A percentile compares a stretch with the other conserved stretches of the same genome.
These are phyloP conservation scores for Cinchona pubescens DNA, from an alignment of 257 asterid species.

Conservation along the genomic window DNA sequence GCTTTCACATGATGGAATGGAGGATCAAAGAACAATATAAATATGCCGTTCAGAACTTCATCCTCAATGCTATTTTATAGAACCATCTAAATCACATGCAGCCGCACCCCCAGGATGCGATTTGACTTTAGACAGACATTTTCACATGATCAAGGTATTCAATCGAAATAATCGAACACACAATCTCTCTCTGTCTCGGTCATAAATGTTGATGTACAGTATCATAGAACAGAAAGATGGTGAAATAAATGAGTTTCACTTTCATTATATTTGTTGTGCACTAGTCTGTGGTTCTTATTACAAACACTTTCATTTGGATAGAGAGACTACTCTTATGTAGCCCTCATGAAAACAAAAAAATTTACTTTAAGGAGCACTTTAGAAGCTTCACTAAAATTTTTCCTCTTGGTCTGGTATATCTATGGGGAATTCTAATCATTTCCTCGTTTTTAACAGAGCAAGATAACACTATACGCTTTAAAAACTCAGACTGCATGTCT, in stretches of 20 bases:
- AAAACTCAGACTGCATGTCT: too few relatives aligned
- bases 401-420: too few relatives aligned
- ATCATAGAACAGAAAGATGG: neutral
- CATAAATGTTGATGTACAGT: neutral
- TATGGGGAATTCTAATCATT: too few relatives aligned
- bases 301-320: neutral
- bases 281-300: neutral
- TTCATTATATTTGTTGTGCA: neutral
- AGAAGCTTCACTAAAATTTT: too few relatives aligned
- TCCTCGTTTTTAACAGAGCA: too few relatives aligned
- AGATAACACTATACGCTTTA: too few relatives aligned
- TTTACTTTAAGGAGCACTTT: too few relatives aligned
- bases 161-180: neutral
- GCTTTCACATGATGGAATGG: too few relatives aligned
- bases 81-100: neutral
- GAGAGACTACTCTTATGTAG: constrained; percentile 9
- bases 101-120: neutral
- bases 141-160: constrained; percentile 10
- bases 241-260: constrained; percentile 3
- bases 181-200: neutral
- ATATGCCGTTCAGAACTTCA: too few relatives aligned
- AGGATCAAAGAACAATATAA: too few relatives aligned
- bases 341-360: constrained; percentile 7
- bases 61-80: neutral
- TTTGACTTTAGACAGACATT: constrained; percentile 1